Base-by-base conservation (phyloP, 2,329 filamentous ascomycete genomes). In the Tolypocladium tropicale region DNA sequence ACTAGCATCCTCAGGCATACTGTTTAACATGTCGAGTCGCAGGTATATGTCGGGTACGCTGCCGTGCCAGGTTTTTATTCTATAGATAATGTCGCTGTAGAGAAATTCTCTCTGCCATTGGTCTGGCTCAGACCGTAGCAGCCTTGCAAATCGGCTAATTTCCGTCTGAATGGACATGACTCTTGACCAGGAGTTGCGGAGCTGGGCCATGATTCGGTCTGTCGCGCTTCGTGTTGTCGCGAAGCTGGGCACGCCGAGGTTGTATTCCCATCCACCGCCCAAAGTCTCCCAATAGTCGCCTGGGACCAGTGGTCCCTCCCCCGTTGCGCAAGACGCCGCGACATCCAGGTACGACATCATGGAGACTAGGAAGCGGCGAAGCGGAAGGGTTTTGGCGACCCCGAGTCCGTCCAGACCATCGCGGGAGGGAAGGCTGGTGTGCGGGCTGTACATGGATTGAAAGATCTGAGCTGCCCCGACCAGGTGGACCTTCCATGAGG, bases 311-410 rank as follows among this genome's bases (percentile, higher is more conserved):
- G 70, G 71, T 3, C 67, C 69, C 32, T 71, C 68, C 23, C 67
- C 67, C 6, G 68, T 70, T 5, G 69, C 68, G 55, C 70, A 71
- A 12, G 71, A 67, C 32, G 70, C 70, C 0, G 70, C 70, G 23
- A 72, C 70, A 52, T 73, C 70, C 21, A 73, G 68, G 55, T 71
- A 72, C 2, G 68, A 71, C 36, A 72, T 64, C 16, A 72, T 62
- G 2, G 69, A 72, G 18, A 73, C 66, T n/a, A 73, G 67, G 54
- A 72, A 72, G 63, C 56, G 56, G 1, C 59, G 59, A 1, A 59
- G 36, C 5, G 59, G 57, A 6, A 58, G 56, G 5, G 36, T 33
- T 9, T 52, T 52, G 43, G 53, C 49, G 6, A 52, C 25, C 4
- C 37, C 39, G 18, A 49, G 32, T 18, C 34, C 32, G 25, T 28